Evolutionary conservation across 148 eudicot species (phyloP).

Genomic region (Pouteria glomerata): DNA sequence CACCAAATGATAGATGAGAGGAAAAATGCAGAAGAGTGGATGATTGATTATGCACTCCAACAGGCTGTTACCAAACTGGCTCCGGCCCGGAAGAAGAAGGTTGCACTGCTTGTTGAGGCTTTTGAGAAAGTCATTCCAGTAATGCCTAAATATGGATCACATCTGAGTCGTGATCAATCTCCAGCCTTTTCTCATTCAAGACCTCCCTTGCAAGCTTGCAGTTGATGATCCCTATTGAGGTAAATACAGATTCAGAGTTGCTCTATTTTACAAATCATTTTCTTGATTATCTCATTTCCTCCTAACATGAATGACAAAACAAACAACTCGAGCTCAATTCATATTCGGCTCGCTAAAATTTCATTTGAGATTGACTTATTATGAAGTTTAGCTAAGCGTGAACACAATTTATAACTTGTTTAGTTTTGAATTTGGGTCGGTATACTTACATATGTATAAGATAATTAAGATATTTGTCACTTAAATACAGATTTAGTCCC

Average conservation of each 20-base stretch:
- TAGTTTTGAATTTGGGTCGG: too few relatives aligned
- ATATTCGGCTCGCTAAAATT: too few relatives aligned
- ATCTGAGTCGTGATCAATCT: conserved; percentile 24
- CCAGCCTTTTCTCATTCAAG: conserved; percentile 30
- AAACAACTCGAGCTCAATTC: too few relatives aligned
- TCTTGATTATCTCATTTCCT: too few relatives aligned
- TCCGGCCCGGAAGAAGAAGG: conserved; percentile 72
- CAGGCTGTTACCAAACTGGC: conserved; percentile 63
- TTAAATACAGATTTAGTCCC: too few relatives aligned
- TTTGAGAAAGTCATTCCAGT: conserved; percentile 74
- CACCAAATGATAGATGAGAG: conserved; percentile 72
- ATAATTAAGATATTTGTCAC: too few relatives aligned
- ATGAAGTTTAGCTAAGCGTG: too few relatives aligned
- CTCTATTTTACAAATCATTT: background rate
- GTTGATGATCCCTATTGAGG: conserved; percentile 29
- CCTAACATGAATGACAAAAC: too few relatives aligned
- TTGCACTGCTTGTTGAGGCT: conserved; percentile 79
- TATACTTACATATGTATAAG: too few relatives aligned
- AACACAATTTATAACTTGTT: too few relatives aligned
- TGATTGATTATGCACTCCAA: conserved; percentile 74
- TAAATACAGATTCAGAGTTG: conserved; percentile 11
- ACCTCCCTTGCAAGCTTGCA: conserved; percentile 55
- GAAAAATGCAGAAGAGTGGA: conserved; percentile 81
- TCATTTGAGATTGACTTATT: too few relatives aligned
- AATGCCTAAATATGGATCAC: conserved; percentile 32